phyloP scores from a whole-genome alignment of 805 yeast species.

The Monosporozyma aquatica region DNA sequence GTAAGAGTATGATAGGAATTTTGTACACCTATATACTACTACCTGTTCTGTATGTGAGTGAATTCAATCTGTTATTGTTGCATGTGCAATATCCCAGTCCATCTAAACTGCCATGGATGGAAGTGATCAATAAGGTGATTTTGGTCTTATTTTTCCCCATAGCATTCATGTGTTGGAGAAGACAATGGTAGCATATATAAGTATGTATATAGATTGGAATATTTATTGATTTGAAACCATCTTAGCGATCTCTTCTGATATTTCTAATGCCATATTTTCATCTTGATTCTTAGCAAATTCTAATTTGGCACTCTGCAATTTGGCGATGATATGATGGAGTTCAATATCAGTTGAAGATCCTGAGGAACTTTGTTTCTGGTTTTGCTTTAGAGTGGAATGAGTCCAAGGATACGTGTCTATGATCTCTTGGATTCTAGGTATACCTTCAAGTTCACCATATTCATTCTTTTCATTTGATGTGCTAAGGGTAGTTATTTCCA shows the following conservation, averaged over 20 bases:
- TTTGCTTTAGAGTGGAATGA: conserved; percentile 7
- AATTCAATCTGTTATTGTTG: conserved; percentile 23
- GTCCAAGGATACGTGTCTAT: conserved; percentile 44
- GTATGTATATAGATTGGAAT: neutral
- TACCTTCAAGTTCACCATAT: conserved; percentile 34
- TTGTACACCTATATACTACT: conserved; percentile 14
- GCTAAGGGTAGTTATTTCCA: conserved; percentile 13
- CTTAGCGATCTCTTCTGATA: conserved; percentile 19
- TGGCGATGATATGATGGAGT: conserved; percentile 7
- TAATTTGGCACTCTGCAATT: conserved; percentile 15
- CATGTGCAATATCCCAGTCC: conserved; percentile 21
- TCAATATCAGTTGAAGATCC: too few species aligned
- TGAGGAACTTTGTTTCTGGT: too few species aligned
- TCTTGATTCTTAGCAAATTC: conserved; percentile 16
- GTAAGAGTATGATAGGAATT: conserved; percentile 12
- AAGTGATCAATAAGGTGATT: conserved; percentile 18
- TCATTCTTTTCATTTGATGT: neutral
- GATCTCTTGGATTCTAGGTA: conserved; percentile 36
- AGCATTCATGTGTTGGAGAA: conserved; percentile 12
- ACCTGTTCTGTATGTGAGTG: conserved; percentile 26
- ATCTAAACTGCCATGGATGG: conserved; percentile 20
- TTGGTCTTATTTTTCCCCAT: conserved; percentile 23
- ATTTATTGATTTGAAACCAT: conserved; percentile 3
- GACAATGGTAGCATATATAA: neutral
- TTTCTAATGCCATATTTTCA: conserved; percentile 13